Percentiles rank a stretch among this genome's conserved stretches.
Conservation (phyloP, 257 asterid genomes). For the Lavandula angustifolia region DNA sequence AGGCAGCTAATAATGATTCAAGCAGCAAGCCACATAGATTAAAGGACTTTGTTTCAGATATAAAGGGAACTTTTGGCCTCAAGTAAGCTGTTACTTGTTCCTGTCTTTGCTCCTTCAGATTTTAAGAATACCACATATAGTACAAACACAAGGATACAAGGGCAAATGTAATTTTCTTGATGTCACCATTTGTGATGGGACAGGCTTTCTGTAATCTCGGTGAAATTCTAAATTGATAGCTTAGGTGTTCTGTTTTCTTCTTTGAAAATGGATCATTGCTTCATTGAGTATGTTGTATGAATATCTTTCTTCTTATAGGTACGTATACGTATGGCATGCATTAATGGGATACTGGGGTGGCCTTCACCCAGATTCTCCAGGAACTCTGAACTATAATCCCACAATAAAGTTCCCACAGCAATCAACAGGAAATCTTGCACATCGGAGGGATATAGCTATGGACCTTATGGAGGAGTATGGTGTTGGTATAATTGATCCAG, state of each 20-base stretch:
- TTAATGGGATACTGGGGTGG: conserved; percentile 62
- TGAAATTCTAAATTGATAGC: not conserved
- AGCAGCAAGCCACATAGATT: conserved; percentile 38
- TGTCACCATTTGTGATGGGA: not conserved
- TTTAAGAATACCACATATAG: not conserved
- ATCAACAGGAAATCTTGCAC: conserved; percentile 48
- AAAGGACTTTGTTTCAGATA: conserved; percentile 49
- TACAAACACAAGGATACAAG: not conserved
- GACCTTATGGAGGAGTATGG: conserved; percentile 48
- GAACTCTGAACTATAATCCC: conserved; percentile 44
- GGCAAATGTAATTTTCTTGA: not conserved
- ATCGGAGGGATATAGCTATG: conserved; percentile 45
- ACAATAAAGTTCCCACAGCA: conserved; percentile 42
- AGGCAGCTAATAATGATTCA: conserved; percentile 35
- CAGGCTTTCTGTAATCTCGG: not conserved
- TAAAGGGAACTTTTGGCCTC: conserved; percentile 46
- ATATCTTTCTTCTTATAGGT: conserved; percentile 31
- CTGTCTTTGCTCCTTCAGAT: not conserved
- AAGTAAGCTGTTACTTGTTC: conserved; percentile 31
- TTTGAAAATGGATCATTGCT: not conserved
- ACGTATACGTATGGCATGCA: conserved; percentile 54
- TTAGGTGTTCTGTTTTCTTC: not conserved
- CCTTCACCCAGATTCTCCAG: conserved; percentile 43
- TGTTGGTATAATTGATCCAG: conserved; percentile 44
- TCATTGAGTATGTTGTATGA: not conserved